Evolutionary conservation across 1,284 basidiomycete genomes (phyloP).

Genomic region (Rhodotorula glutinis): DNA sequence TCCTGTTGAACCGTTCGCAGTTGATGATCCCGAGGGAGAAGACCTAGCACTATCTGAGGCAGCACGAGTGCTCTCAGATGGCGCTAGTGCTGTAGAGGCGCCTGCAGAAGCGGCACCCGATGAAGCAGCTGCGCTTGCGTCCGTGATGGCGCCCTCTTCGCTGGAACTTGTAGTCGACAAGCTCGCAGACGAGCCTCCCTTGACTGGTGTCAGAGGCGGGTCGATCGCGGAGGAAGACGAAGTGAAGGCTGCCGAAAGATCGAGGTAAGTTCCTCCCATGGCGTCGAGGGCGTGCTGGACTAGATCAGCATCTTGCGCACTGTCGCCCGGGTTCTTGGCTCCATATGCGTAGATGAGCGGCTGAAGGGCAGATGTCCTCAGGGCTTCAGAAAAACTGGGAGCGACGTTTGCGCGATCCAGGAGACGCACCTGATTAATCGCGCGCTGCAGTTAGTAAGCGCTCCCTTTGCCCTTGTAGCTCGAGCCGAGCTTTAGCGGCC

Average conservation of each 20-base stretch:
- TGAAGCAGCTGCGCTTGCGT: too few relatives aligned
- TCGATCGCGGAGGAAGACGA: conserved; percentile 8
- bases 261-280: conserved; percentile 25
- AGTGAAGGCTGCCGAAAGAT: conserved; percentile 16
- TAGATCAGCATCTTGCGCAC: conserved; percentile 12
- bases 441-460: conserved; percentile 2
- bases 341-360: conserved; percentile 22
- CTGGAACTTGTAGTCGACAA: not conserved
- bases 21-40: too few relatives aligned
- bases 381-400: too few relatives aligned
- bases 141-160: too few relatives aligned
- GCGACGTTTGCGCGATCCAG: too few relatives aligned
- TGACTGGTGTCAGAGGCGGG: conserved; percentile 11
- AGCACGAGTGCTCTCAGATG: too few relatives aligned
- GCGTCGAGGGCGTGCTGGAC: conserved; percentile 18
- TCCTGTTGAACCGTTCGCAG: too few relatives aligned
- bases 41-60: too few relatives aligned
- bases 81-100: too few relatives aligned
- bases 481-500: conserved; percentile 4
- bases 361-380: too few relatives aligned
- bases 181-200: not conserved
- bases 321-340: conserved; percentile 13
- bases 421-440: conserved; percentile 21
- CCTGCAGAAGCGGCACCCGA: too few relatives aligned
- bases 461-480: conserved; percentile 11